A percentile compares a stretch with the other conserved stretches of the same genome.
Conservation (phyloP, 805 yeast genomes). For the Saturnispora zaruensis region DNA sequence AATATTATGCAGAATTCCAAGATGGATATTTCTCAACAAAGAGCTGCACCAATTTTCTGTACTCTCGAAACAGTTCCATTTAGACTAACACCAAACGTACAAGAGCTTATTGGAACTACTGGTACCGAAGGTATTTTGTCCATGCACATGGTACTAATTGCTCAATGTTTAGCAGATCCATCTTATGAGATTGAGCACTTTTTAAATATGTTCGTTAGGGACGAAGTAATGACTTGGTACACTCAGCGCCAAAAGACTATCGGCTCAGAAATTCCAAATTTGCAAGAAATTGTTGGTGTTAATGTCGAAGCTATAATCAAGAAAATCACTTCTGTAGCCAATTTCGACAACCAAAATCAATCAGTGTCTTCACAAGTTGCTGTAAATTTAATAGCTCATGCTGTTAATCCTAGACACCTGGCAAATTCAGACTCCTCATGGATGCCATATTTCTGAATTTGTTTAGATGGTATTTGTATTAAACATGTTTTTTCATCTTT, state of each 20-base stretch:
- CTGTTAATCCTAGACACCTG: slow-evolving; percentile 88
- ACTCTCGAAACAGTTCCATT: slow-evolving; percentile 93
- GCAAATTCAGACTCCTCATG: slow-evolving; percentile 88
- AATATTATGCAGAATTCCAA: slow-evolving; percentile 36
- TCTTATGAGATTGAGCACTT: slow-evolving; percentile 88
- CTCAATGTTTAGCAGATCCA: slow-evolving; percentile 82
- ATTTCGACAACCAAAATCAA: slow-evolving; percentile 44
- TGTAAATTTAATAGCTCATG: slow-evolving; percentile 83
- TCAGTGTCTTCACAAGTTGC: slow-evolving; percentile 82
- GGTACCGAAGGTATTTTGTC: slow-evolving; percentile 87
- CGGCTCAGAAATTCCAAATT: slow-evolving; percentile 66
- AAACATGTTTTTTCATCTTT: not conserved
- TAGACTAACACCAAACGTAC: slow-evolving; percentile 92
- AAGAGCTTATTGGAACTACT: slow-evolving; percentile 87
- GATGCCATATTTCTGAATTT: slow-evolving; percentile 76
- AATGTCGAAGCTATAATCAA: slow-evolving; percentile 82
- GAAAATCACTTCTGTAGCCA: slow-evolving; percentile 65
- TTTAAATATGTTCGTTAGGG: slow-evolving; percentile 89
- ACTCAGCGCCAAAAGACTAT: slow-evolving; percentile 77
- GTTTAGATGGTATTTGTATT: not conserved
- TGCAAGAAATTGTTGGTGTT: slow-evolving; percentile 77
- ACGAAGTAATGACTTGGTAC: slow-evolving; percentile 92
- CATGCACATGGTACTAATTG: slow-evolving; percentile 73
- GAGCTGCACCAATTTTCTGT: slow-evolving; percentile 75
- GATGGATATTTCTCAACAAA: slow-evolving; percentile 40